phyloP scores from a whole-genome alignment of 2,329 filamentous ascomycete genomes.

The Trichoderma sp. region DNA sequence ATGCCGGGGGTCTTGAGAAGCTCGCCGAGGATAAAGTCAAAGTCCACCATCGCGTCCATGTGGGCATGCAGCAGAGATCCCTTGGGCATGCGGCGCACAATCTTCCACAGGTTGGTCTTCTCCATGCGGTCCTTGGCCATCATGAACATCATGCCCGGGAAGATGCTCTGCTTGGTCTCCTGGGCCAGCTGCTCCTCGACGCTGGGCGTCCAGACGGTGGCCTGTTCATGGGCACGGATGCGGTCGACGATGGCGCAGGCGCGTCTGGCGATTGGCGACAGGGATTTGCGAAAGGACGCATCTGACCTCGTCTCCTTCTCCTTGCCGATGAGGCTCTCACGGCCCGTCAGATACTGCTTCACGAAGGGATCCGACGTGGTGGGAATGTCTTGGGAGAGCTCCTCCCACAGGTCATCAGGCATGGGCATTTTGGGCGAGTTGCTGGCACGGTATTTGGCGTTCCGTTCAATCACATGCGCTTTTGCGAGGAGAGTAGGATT shows the following conservation, averaged over 20 bases:
- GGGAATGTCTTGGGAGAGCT: slow-evolving; percentile 58
- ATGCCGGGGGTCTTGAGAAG: slow-evolving; percentile 73
- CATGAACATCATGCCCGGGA: slow-evolving; percentile 92
- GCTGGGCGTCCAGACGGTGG: slow-evolving; percentile 72
- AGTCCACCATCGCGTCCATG: slow-evolving; percentile 87
- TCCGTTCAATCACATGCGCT: not conserved
- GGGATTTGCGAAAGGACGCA: slow-evolving; percentile 65
- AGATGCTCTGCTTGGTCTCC: slow-evolving; percentile 63
- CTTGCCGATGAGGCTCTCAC: slow-evolving; percentile 73
- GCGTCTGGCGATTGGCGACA: slow-evolving; percentile 76
- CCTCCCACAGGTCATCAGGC: slow-evolving; percentile 60
- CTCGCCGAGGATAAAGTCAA: slow-evolving; percentile 74
- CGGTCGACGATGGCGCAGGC: slow-evolving; percentile 78
- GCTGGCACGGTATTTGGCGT: not conserved
- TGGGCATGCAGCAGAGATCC: slow-evolving; percentile 85
- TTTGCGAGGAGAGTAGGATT: not conserved
- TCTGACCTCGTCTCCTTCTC: slow-evolving; percentile 84
- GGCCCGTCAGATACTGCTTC: slow-evolving; percentile 75
- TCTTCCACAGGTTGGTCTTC: slow-evolving; percentile 79
- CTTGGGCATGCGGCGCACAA: slow-evolving; percentile 85
- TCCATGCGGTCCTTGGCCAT: slow-evolving; percentile 86
- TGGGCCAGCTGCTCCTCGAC: slow-evolving; percentile 70
- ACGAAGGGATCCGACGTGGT: slow-evolving; percentile 70
- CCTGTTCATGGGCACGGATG: slow-evolving; percentile 76
- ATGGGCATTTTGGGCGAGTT: slow-evolving; percentile 38